Conservation (phyloP, 768 basidiomycete species). For the Boletus rex-veris region DNA sequence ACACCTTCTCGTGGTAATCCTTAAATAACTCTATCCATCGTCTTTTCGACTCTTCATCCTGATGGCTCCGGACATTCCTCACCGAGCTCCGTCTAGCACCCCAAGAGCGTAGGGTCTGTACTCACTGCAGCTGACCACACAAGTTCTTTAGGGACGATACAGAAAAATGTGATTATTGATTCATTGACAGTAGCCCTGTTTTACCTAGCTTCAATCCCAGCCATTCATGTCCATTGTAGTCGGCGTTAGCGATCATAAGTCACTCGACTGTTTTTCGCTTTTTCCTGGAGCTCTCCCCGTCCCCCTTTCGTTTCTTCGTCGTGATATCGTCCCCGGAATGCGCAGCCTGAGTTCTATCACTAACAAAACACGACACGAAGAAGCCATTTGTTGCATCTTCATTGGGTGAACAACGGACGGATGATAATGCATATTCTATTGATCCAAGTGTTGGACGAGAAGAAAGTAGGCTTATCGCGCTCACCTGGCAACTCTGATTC, state of each 20-base stretch:
- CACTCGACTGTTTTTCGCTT: slow-evolving; percentile 10
- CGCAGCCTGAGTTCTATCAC: background rate
- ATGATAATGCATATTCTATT: slow-evolving; percentile 54
- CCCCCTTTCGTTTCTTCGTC: slow-evolving; percentile 28
- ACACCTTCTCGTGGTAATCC: slow-evolving; percentile 25
- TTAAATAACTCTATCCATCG: slow-evolving; percentile 15
- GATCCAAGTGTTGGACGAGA: background rate
- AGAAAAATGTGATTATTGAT: slow-evolving; percentile 28
- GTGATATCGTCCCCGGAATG: slow-evolving; percentile 2
- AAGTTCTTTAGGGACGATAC: slow-evolving; percentile 31
- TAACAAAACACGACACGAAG: slow-evolving; percentile 92
- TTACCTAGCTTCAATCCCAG: slow-evolving; percentile 20
- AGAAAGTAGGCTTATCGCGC: background rate
- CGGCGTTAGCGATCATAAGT: background rate
- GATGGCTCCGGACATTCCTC: slow-evolving; percentile 13
- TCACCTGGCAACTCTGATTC: slow-evolving; percentile 58
- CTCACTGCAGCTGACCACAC: slow-evolving; percentile 34
- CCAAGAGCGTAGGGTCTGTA: slow-evolving; percentile 29
- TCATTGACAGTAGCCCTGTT: slow-evolving; percentile 27
- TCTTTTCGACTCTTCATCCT: slow-evolving; percentile 17
- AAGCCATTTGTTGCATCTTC: slow-evolving; percentile 95
- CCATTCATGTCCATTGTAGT: slow-evolving; percentile 6
- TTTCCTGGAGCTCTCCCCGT: slow-evolving; percentile 15
- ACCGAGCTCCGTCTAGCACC: slow-evolving; percentile 20
- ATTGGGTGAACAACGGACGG: slow-evolving; percentile 72